A percentile compares a stretch with the other conserved stretches of the same genome.
phyloP scores from a whole-genome alignment of 2,329 filamentous ascomycete species.

The Aspergillus sp. region DNA sequence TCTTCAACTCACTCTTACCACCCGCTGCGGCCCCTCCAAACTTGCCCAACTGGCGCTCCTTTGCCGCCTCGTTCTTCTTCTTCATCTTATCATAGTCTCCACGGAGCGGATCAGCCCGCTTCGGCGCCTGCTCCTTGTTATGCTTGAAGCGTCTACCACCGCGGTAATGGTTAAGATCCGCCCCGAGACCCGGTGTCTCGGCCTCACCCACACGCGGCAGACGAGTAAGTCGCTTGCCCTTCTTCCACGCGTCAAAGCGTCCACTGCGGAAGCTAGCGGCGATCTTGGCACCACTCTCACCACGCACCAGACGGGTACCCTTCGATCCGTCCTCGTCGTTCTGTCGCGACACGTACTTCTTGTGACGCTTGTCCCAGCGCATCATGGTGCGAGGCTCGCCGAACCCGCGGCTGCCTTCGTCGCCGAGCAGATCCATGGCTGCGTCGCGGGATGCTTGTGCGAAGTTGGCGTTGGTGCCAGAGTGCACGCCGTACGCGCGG shows the following conservation, averaged over 20 bases:
- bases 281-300: conserved; percentile 94
- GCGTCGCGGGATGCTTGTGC: conserved; percentile 81
- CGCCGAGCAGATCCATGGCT: conserved; percentile 89
- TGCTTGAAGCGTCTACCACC: conserved; percentile 73
- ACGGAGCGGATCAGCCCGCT: conserved; percentile 87
- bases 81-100: conserved; percentile 90
- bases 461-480: conserved; percentile 75
- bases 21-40: conserved; percentile 50
- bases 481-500: conserved; percentile 89
- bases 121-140: conserved; percentile 83
- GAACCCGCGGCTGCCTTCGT: conserved; percentile 77
- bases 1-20: conserved; percentile 79
- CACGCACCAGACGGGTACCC: conserved; percentile 73
- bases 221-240: conserved; percentile 75
- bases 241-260: conserved; percentile 90
- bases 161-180: conserved; percentile 37
- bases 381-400: conserved; percentile 74
- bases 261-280: conserved; percentile 91
- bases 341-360: conserved; percentile 86
- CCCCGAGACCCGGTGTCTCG: conserved; percentile 56
- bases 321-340: conserved; percentile 95
- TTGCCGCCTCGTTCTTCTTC: conserved; percentile 84
- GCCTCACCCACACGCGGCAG: conserved; percentile 81
- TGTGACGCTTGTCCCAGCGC: conserved; percentile 96
- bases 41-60: conserved; percentile 60